Evolutionary conservation across 108 stramenopile genomes (phyloP), one percentile per base, ranked within the genome.

Genomic region (Fistulifera solaris): DNA sequence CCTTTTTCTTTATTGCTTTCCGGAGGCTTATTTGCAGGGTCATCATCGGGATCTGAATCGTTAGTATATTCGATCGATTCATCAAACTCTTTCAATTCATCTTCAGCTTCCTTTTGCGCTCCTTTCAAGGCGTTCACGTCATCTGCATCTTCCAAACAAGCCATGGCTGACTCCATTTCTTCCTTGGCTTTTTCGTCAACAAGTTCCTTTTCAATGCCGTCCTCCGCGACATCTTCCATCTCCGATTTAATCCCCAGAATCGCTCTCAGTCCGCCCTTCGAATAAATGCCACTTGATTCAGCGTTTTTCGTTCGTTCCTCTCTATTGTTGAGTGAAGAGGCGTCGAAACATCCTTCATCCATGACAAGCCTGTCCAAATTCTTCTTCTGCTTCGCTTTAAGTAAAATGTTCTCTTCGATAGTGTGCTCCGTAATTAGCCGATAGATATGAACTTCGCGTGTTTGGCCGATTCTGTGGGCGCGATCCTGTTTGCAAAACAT

Each of bases 371-470:
- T 77, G 63, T 96, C 96, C 15, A 99, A 76, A 47, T 94, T 91
- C 16, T 83, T 76, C 73, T 96, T 96, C 62, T 99, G 96, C 51
- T 81, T 76, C 25, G 86, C 96, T 62, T 99, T 99, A 14, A 77
- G 56, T 25, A 99, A 66, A 50, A 99, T 98, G 72, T 98, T 98
- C 62, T 99, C 98, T 70, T 99, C 98, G 42, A 99, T 91, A 0
- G 97, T 81, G 52, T 87, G 77, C 43, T 90, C 82, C 17, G 90
- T 94, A 16, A 99, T 78, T 40, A 99, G 80, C 21, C 98, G 88
- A 61, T 97, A 98, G 35, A 99, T 38, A 16, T 59, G 54, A 47
- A 59, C 85, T 75, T 57, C 85, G 73, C 43, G 19, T n/a, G 58
- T 59, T 31, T 59, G 58, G 18, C 65, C 65, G 13, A 66, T 66